These are phyloP conservation scores for Coniosporium apollinis DNA, from an alignment of 495 filamentous ascomycete species.

Conservation along the genomic window DNA sequence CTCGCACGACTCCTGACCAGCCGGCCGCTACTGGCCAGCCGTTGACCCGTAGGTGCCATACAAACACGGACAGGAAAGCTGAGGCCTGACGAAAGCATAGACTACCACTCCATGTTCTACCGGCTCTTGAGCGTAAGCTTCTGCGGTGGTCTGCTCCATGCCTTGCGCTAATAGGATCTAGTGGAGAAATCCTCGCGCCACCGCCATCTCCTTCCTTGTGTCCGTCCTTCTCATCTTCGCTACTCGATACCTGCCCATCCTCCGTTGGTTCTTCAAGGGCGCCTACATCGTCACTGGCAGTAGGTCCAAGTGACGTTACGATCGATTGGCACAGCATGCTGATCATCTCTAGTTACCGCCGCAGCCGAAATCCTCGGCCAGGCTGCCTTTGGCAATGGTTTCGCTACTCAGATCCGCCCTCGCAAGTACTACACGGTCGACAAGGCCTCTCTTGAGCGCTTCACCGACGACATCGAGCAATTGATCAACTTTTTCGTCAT, in stretches of 20 bases:
- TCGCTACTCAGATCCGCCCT: slow-evolving; percentile 76
- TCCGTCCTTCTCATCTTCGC: slow-evolving; percentile 70
- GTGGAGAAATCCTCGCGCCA: slow-evolving; percentile 65
- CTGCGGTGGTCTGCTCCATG: slow-evolving; percentile 7
- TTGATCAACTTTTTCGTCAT: slow-evolving; percentile 95
- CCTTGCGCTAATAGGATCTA: slow-evolving; percentile 21
- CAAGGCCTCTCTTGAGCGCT: slow-evolving; percentile 59
- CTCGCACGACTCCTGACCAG: slow-evolving; percentile 49
- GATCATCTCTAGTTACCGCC: slow-evolving; percentile 45
- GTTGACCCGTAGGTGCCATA: slow-evolving; percentile 47
- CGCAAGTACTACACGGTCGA: slow-evolving; percentile 85
- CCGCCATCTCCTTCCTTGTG: slow-evolving; percentile 63
- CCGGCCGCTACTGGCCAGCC: slow-evolving; percentile 69
- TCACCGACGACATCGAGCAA: slow-evolving; percentile 76
- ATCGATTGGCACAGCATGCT: neutral
- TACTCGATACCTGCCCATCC: slow-evolving; percentile 73
- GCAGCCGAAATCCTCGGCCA: slow-evolving; percentile 62
- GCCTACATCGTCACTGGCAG: slow-evolving; percentile 52
- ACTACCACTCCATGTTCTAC: slow-evolving; percentile 93
- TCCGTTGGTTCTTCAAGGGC: slow-evolving; percentile 78
- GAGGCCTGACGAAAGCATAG: slow-evolving; percentile 19
- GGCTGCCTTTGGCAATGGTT: slow-evolving; percentile 53
- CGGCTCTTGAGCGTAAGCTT: slow-evolving; percentile 58
- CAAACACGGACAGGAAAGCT: neutral
- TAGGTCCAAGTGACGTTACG: slow-evolving; percentile 21